Base-by-base conservation (phyloP, 768 basidiomycete species). In the Ephemerocybe angulata region DNA sequence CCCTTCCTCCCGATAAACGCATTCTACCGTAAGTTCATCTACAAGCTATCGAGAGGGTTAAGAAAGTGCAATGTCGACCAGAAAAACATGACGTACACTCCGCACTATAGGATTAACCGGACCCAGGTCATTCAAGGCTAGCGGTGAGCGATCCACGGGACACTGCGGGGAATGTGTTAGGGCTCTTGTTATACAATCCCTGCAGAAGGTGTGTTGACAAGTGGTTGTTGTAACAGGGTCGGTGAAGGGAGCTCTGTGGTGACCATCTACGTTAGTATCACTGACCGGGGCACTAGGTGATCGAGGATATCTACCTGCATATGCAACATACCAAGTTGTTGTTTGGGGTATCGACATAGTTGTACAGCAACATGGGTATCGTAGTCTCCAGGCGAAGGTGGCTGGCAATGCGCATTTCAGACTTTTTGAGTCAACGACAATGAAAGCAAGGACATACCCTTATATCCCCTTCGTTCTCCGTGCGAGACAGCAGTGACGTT, bases 171-270 rank as follows among this genome's bases (percentile, higher is more conserved):
- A 82, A 56, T 88, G 81, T 12, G 70, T 67, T 3, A 95, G 77
- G 0, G 93, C 88, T 48, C 76, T 75, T n/a, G 72, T 61, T 56
- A 94, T 89, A 64, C 93, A 96, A 28, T 83, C 85, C n/a, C 71
- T 70, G 67, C 93, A 96, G 67, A 95, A 95, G 0, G 91, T 95
- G 65, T 93, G 93, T 56, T 81, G 76, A 62, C 93, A 95, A 7
- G 86, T 82, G 10, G 22, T 3, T 0, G 90, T 86, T 0, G 88
- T 88, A 1, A 78, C 79, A 10, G 93, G 93, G 28, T 91, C 81
- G 7, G 83, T 71, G 63, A 94, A 93, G 2, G 91, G 89, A 53
- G 77, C 76, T 22, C 86, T 87, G n/a, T n/a, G 63, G n/a, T 19
- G 29, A 8, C 12, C 21, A 27, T 24, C 46, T 19, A 53, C 42